Evolutionary conservation across 1,284 basidiomycete genomes (phyloP), one percentile per base, ranked within the genome.

Genomic region (Exobasidium rhododendri): DNA sequence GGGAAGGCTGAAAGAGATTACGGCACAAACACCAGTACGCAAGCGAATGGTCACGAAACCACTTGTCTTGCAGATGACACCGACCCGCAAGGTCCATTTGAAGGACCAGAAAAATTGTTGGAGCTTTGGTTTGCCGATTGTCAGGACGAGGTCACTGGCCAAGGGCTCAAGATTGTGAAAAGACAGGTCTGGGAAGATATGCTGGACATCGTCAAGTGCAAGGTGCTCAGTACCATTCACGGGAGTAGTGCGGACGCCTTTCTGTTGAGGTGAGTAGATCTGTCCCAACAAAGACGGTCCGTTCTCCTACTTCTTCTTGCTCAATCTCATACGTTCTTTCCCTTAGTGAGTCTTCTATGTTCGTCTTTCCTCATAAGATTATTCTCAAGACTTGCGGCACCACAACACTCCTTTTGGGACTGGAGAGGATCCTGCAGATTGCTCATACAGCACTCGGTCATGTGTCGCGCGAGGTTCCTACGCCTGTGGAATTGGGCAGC

Each of bases 371-470:
- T 2, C 94, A 99, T 83, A 89, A 93, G 69, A 85, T 98, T 68
- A 97, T 99, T 73, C 86, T 99, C 77, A 99, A 99, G 83, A 99
- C 96, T 10, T 99, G 96, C 81, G 96, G 96, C 17, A 99, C 96
- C 1, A 99, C 96, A 10, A 89, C 97, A 63, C 96, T 98, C 81
- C 87, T 99, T 47, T 85, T 96, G 63, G 96, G 96, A 28, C 70
- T 79, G 40, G 70, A 77, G 58, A 74, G 75, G 44, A 62, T 79
- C 20, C 62, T 79, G 24, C 63, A 65, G 14, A 97, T 79, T 88
- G 98, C 68, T 87, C 92, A 74, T 92, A 97, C 78, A 91, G 84
- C 87, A 47, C 85, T 91, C 59, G 17, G 35, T 40, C 7, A 17
- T 10, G 30, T 14, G 40, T 32, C 20, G 28, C 57, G 17, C 28